phyloP scores from a whole-genome alignment of 371 early-diverging fungal genomes.

The Mortierella sp. region DNA sequence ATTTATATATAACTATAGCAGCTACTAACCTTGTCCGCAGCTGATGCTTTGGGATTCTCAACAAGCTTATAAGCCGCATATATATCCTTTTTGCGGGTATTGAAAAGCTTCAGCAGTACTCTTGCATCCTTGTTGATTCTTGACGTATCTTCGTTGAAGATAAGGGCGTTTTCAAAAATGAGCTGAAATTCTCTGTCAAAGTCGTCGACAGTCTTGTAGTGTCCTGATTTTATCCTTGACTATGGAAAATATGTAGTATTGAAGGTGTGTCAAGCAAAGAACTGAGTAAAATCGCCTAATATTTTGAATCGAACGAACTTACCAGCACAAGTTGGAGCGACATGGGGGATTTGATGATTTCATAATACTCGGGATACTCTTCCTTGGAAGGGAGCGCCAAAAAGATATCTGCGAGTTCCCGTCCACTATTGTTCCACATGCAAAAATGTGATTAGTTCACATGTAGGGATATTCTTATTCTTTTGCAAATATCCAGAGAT shows the following conservation, averaged over 20 bases:
- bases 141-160: constrained; percentile 80
- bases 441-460: background rate
- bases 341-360: constrained; percentile 88
- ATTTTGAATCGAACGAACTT: constrained; percentile 8
- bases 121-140: constrained; percentile 79
- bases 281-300: no score
- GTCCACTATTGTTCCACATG: constrained; percentile 58
- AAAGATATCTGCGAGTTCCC: constrained; percentile 76
- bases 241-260: constrained; percentile 6
- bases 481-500: background rate
- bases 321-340: constrained; percentile 78
- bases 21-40: constrained; percentile 31
- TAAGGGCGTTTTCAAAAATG: constrained; percentile 83
- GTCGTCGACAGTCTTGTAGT: constrained; percentile 70
- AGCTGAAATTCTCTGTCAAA: constrained; percentile 76
- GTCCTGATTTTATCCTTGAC: constrained; percentile 66
- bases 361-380: constrained; percentile 93
- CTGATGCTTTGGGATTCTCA: constrained; percentile 45
- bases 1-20: background rate
- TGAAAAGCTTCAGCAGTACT: constrained; percentile 60
- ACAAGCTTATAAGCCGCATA: constrained; percentile 55
- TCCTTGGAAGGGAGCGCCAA: constrained; percentile 79
- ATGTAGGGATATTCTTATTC: background rate
- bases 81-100: constrained; percentile 52
- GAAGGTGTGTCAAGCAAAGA: no score